Conservation (phyloP, 1,139 yeast species). For the Suhomyces wounanorum region DNA sequence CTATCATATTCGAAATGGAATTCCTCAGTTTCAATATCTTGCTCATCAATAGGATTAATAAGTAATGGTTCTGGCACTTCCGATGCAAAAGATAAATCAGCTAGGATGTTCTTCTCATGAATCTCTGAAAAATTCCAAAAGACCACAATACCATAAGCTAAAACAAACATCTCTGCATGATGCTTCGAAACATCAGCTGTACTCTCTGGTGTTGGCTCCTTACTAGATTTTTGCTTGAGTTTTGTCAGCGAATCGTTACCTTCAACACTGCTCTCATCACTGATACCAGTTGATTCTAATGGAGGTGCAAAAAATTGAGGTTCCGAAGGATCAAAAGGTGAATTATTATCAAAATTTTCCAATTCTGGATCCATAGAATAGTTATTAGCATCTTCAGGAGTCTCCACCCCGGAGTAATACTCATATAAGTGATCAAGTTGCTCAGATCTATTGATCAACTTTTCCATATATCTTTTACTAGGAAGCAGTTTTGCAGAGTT, state of each 20-base stretch:
- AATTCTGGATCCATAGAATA: slow-evolving; percentile 53
- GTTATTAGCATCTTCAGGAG: slow-evolving; percentile 64
- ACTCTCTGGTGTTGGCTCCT: slow-evolving; percentile 9
- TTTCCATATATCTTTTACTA: slow-evolving; percentile 70
- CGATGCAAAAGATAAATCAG: slow-evolving; percentile 83
- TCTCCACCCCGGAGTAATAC: slow-evolving; percentile 81
- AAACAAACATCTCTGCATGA: slow-evolving; percentile 84
- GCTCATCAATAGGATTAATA: slow-evolving; percentile 78
- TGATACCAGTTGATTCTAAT: slow-evolving; percentile 21
- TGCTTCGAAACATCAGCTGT: slow-evolving; percentile 62
- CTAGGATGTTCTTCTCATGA: slow-evolving; percentile 90
- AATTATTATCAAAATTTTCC: slow-evolving; percentile 37
- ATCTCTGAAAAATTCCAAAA: slow-evolving; percentile 95
- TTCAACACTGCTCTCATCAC: slow-evolving; percentile 18
- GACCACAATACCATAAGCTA: slow-evolving; percentile 91
- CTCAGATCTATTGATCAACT: slow-evolving; percentile 75
- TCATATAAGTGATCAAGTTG: slow-evolving; percentile 89
- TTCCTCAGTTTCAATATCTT: slow-evolving; percentile 92
- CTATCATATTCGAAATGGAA: slow-evolving; percentile 89
- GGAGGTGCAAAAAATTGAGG: slow-evolving; percentile 54
- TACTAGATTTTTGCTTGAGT: neutral
- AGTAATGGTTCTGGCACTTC: slow-evolving; percentile 51
- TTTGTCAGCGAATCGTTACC: neutral
- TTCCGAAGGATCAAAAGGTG: slow-evolving; percentile 50
- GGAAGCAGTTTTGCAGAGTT: slow-evolving; percentile 63